Evolutionary conservation across 2,329 filamentous ascomycete genomes (phyloP).

Genomic region (Aspergillus jensenii): DNA sequence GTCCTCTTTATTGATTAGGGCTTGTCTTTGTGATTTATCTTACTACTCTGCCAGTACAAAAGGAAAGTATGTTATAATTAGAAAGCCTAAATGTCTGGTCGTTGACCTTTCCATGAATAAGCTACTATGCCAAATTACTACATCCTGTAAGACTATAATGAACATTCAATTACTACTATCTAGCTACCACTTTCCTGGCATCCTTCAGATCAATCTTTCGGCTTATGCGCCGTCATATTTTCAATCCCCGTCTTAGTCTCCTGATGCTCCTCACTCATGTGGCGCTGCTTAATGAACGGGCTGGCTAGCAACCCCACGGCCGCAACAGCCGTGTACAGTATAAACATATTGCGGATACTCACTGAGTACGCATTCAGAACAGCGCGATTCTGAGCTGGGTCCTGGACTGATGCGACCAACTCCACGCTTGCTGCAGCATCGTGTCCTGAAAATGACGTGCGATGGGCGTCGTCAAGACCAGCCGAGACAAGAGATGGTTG

Average conservation of each 20-base stretch:
- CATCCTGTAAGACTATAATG: no score
- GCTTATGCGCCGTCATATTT: neutral
- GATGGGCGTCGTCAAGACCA: conserved; percentile 11
- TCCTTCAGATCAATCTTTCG: neutral
- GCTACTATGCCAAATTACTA: no score
- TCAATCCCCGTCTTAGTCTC: conserved; percentile 51
- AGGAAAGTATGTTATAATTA: no score
- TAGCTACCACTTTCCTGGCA: neutral
- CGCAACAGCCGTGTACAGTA: conserved; percentile 47
- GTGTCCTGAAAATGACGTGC: conserved; percentile 30
- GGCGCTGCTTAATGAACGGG: conserved; percentile 45
- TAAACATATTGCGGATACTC: conserved; percentile 52
- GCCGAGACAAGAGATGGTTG: neutral
- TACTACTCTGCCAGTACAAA: no score
- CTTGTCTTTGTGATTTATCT: no score
- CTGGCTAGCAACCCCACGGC: conserved; percentile 43
- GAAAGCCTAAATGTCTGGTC: no score
- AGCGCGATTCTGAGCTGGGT: conserved; percentile 33
- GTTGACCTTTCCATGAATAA: no score
- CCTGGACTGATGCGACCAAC: conserved; percentile 39
- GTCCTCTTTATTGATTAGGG: no score
- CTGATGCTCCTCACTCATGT: conserved; percentile 51
- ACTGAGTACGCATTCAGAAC: conserved; percentile 47
- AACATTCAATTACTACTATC: no score
- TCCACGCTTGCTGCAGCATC: conserved; percentile 49